These are phyloP conservation scores for Yueomyces sp. DNA, from an alignment of 805 yeast genomes.

Conservation along the genomic window DNA sequence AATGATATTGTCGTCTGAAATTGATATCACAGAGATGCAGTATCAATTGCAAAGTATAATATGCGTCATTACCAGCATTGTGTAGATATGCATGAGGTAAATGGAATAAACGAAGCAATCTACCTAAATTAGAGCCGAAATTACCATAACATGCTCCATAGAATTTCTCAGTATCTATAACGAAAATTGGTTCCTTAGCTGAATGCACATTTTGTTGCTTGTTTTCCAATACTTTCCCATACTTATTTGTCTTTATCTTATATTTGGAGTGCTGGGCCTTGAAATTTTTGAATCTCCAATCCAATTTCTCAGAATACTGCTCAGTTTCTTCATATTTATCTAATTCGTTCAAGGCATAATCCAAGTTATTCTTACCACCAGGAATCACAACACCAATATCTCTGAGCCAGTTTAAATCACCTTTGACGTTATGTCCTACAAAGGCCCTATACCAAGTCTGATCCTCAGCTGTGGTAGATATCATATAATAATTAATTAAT, in stretches of 20 bases:
- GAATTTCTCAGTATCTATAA: conserved; percentile 37
- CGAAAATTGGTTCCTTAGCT: conserved; percentile 3
- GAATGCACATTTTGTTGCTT: not conserved
- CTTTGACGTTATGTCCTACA: conserved; percentile 47
- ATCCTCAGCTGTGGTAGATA: conserved; percentile 14
- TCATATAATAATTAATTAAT: conserved; percentile 31
- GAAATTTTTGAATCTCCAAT: too few relatives aligned
- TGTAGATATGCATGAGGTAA: conserved; percentile 49
- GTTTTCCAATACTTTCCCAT: not conserved
- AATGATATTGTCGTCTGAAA: conserved; percentile 9
- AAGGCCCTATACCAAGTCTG: conserved; percentile 24
- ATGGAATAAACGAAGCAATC: conserved; percentile 32
- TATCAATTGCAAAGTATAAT: conserved; percentile 39
- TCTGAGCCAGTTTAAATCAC: conserved; percentile 42
- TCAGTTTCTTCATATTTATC: not conserved
- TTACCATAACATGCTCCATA: conserved; percentile 29
- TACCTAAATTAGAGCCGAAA: conserved; percentile 32
- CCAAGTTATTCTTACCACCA: conserved; percentile 3
- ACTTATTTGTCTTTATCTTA: not conserved
- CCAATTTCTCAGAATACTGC: not conserved
- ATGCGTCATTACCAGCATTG: conserved; percentile 63
- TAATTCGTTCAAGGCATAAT: conserved; percentile 1
- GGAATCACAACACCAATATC: conserved; percentile 34
- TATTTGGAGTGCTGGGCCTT: too few relatives aligned
- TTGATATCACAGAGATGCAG: conserved; percentile 34